Conservation (phyloP, 345 rosid genomes). For the Physaria fendleri region DNA sequence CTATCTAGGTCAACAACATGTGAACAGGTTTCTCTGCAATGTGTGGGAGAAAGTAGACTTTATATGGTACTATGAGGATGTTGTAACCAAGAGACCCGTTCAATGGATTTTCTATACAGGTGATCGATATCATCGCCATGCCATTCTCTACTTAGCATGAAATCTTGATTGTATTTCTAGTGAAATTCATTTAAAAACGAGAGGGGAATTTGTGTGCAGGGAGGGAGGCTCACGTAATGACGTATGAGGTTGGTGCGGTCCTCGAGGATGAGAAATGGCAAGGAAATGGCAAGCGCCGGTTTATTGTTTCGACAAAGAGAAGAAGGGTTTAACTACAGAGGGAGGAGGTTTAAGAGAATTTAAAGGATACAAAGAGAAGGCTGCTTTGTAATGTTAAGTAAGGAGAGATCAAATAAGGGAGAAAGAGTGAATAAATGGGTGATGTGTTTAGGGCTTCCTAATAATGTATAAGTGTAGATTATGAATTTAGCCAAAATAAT, state of each 20-base stretch:
- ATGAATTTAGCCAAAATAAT: no score
- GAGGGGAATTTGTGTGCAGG: constrained; percentile 29
- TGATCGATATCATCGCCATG: not conserved
- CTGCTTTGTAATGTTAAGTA: constrained; percentile 8
- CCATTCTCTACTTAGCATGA: not conserved
- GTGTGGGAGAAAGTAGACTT: constrained; percentile 67
- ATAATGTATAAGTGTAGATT: no score
- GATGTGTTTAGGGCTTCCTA: no score
- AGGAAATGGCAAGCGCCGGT: constrained; percentile 56
- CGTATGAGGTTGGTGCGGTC: constrained; percentile 56
- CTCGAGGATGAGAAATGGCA: constrained; percentile 58
- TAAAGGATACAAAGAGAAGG: constrained; percentile 16
- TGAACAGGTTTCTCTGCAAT: constrained; percentile 51
- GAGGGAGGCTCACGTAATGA: constrained; percentile 50
- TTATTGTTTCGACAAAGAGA: constrained; percentile 39
- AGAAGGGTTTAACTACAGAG: not conserved
- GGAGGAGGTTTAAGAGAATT: constrained; percentile 16
- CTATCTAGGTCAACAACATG: constrained; percentile 42
- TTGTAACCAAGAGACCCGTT: constrained; percentile 56
- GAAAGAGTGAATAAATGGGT: no score
- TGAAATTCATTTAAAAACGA: not conserved
- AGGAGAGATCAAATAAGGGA: no score
- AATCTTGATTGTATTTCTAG: not conserved
- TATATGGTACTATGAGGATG: constrained; percentile 60
- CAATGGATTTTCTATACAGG: constrained; percentile 56